A percentile compares a stretch with the other conserved stretches of the same genome.
Conservation (phyloP, 306 rosid genomes). For the Dryas alaskensis region DNA sequence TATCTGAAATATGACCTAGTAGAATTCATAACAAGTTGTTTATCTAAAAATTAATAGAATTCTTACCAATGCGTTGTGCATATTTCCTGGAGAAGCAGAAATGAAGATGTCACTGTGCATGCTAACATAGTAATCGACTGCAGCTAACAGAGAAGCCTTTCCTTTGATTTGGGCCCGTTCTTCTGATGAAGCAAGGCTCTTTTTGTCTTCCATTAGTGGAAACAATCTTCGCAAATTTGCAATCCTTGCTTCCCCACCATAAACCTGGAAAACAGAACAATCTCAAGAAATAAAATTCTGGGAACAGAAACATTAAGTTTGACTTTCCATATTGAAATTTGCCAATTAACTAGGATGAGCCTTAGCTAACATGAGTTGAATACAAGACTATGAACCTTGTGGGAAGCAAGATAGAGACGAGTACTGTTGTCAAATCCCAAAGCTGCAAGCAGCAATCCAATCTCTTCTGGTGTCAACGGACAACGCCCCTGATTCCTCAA, state of each 20-base stretch:
- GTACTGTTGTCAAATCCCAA: conserved; percentile 91
- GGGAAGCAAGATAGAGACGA: conserved; percentile 92
- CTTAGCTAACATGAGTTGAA: not conserved
- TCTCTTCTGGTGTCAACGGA: conserved; percentile 96
- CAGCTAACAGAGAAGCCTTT: conserved; percentile 94
- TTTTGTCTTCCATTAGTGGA: conserved; percentile 90
- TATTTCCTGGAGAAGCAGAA: conserved; percentile 99
- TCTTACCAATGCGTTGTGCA: conserved; percentile 98
- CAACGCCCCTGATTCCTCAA: conserved; percentile 96
- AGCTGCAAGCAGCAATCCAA: conserved; percentile 88
- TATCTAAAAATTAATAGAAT: not conserved
- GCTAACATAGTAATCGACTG: conserved; percentile 85
- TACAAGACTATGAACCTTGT: conserved; percentile 61
- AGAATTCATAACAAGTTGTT: not conserved
- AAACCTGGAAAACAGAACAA: conserved; percentile 56
- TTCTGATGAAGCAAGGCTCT: conserved; percentile 73
- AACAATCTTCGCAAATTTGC: conserved; percentile 64
- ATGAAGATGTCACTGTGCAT: conserved; percentile 89
- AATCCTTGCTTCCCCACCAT: conserved; percentile 93
- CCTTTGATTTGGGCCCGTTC: conserved; percentile 77
- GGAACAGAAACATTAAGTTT: conserved; percentile 18
- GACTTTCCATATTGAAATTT: conserved; percentile 4
- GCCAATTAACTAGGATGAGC: conserved; percentile 17
- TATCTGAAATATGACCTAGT: not conserved
- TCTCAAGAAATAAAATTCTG: conserved; percentile 7